A percentile compares a stretch with the other conserved stretches of the same genome.
These are phyloP conservation scores for Penicillium brasilianum DNA, from an alignment of 2,329 filamentous ascomycete species.

Conservation along the genomic window DNA sequence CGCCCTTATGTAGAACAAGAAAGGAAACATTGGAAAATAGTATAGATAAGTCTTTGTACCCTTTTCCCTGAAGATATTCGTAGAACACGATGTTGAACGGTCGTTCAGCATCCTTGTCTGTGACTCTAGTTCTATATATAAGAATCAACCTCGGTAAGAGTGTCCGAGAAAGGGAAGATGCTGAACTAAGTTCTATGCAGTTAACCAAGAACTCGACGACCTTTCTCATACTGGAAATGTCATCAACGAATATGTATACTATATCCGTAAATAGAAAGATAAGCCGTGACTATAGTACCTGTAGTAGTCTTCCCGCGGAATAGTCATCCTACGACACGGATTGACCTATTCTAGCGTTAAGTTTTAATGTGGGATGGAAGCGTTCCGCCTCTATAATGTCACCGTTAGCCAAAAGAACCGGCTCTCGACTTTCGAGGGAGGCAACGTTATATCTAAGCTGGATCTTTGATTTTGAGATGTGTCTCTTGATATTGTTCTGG, in stretches of 20 bases:
- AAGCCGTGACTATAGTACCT: conserved; percentile 17
- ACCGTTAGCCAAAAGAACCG: neutral
- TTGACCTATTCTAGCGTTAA: neutral
- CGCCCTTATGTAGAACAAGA: neutral
- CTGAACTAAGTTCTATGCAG: neutral
- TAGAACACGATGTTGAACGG: neutral
- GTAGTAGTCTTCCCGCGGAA: conserved; percentile 4
- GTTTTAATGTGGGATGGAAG: neutral
- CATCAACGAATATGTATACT: conserved; percentile 29
- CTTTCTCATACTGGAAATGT: conserved; percentile 5
- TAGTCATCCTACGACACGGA: neutral
- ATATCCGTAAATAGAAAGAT: conserved; percentile 33
- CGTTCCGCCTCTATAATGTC: neutral
- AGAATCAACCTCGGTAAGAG: neutral
- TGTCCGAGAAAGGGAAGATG: neutral
- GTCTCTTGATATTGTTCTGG: conserved; percentile 22
- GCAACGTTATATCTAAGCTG: neutral
- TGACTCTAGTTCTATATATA: neutral
- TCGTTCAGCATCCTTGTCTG: neutral
- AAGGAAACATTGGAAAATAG: neutral
- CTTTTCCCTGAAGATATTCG: neutral
- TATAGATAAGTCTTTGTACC: conserved; percentile 7
- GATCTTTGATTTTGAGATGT: neutral
- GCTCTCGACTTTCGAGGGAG: neutral
- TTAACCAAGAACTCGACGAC: neutral